A percentile compares a stretch with the other conserved stretches of the same genome.
Evolutionary conservation across 352 stramenopile species (phyloP).

Genomic region (Halophytophthora polymorphica): DNA sequence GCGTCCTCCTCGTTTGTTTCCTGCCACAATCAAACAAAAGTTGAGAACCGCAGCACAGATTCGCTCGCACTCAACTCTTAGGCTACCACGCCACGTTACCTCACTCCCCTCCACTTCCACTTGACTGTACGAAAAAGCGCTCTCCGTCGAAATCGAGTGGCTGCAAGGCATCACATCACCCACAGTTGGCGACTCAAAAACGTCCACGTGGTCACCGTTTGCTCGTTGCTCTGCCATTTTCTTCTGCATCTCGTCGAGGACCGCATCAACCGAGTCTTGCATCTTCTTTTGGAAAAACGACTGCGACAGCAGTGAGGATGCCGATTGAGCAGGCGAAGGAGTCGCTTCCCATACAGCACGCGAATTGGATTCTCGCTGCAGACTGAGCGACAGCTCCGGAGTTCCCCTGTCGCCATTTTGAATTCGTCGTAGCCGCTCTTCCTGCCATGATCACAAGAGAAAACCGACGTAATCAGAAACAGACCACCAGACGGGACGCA

Average conservation of each 20-base stretch:
- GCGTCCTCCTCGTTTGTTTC: conserved; percentile 37
- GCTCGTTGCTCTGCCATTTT: conserved; percentile 10
- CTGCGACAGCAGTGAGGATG: conserved; percentile 66
- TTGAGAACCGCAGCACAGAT: not conserved
- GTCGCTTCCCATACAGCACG: conserved; percentile 11
- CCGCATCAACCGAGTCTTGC: conserved; percentile 51
- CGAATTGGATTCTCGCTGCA: conserved; percentile 38
- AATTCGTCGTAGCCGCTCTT: conserved; percentile 57
- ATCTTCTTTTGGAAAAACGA: conserved; percentile 83
- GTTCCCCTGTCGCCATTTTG: conserved; percentile 49
- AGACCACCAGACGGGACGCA: not conserved
- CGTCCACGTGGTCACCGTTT: conserved; percentile 1
- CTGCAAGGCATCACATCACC: conserved; percentile 30
- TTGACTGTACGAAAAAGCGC: conserved; percentile 57
- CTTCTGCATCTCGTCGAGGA: conserved; percentile 47
- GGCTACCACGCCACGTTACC: conserved; percentile 1
- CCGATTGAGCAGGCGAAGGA: conserved; percentile 30
- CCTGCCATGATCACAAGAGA: conserved; percentile 30
- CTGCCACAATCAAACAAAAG: conserved; percentile 4
- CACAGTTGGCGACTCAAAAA: conserved; percentile 8
- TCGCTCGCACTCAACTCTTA: too few relatives aligned
- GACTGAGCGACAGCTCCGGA: conserved; percentile 46
- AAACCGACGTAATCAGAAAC: conserved; percentile 1
- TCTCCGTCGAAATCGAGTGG: conserved; percentile 45
- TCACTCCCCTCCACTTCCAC: conserved; percentile 13